Evolutionary conservation across 345 rosid genomes (phyloP), one percentile per base, ranked within the genome.

Genomic region (Lepidium sativum): DNA sequence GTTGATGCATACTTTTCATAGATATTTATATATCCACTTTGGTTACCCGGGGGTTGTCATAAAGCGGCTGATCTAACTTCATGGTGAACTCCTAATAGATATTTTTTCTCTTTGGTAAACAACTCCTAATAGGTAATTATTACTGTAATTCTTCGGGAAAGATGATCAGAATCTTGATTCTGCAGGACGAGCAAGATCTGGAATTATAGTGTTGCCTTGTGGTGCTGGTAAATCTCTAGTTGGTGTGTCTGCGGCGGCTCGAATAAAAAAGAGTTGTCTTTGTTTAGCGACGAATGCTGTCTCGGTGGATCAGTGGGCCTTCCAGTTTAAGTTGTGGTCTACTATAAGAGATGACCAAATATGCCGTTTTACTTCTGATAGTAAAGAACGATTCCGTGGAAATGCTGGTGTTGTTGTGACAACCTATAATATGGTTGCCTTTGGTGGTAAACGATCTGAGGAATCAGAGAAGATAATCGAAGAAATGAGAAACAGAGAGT

Each of bases 141-240:
- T 25, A 15, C 27, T 21, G 57, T 51, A 49, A 56, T 67, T 60
- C 27, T 45, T 31, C 8, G 1, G 6, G 52, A 45, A 1, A 54
- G 17, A 54, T 21, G 38, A 67, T 65, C 13, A 35, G 41, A 62
- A 63, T 11, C 64, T 59, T 77, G 71, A 42, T 51, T 23, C 33
- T 55, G 41, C 83, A 94, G 97, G 99, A 65, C 79, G 99, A 77
- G 97, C 99, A 47, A 86, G 99, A 74, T 94, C 99, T 54, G 99
- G 97, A 53, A 90, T 94, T 69, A 94, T 94, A 58, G 97, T 94
- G 47, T 80, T 94, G 31, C 99, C 97, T 27, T 86, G 99, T 82
- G 97, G 99, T 79, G 99, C 99, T 15, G 99, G 99, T 72, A 94
- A 94, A 77, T 90, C 97, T 51, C 74, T 94, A 14, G 99, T 94